Conservation (phyloP, 2,329 filamentous ascomycete species). For the Stachybotrys chlorohalonatus region DNA sequence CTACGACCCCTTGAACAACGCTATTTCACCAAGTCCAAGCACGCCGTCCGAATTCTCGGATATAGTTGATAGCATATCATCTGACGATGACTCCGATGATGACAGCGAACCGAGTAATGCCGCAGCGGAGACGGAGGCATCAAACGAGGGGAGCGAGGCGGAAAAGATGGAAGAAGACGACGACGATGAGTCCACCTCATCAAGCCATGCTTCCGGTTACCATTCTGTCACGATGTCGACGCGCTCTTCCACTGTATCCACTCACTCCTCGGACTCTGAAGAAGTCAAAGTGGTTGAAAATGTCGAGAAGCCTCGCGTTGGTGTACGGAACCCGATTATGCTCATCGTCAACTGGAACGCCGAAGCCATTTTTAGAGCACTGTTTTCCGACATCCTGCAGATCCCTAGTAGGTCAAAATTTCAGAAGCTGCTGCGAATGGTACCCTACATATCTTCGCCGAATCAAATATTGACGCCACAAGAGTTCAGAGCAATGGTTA, state of each 20-base stretch:
- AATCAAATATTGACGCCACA: background rate
- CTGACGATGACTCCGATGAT: no score
- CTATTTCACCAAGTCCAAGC: background rate
- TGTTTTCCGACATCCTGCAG: constrained; percentile 5
- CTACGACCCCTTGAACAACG: background rate
- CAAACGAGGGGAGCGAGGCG: background rate
- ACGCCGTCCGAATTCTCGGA: background rate
- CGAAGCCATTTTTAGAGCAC: constrained; percentile 5
- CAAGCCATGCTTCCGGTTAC: no score
- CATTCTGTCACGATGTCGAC: no score
- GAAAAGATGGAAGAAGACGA: background rate
- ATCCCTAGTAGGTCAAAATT: background rate
- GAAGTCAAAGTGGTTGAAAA: no score
- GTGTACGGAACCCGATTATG: constrained; percentile 3
- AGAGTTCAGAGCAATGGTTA: constrained; percentile 6
- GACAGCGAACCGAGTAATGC: background rate
- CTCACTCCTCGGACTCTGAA: no score
- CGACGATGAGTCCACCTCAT: background rate
- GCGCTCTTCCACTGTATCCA: no score
- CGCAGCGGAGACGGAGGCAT: background rate
- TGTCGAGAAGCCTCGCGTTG: no score
- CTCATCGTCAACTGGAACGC: constrained; percentile 10
- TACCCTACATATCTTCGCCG: background rate
- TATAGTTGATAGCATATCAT: background rate
- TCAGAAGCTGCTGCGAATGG: background rate